phyloP scores from a whole-genome alignment of 805 yeast species.

The Kregervanrija fluxuum region DNA sequence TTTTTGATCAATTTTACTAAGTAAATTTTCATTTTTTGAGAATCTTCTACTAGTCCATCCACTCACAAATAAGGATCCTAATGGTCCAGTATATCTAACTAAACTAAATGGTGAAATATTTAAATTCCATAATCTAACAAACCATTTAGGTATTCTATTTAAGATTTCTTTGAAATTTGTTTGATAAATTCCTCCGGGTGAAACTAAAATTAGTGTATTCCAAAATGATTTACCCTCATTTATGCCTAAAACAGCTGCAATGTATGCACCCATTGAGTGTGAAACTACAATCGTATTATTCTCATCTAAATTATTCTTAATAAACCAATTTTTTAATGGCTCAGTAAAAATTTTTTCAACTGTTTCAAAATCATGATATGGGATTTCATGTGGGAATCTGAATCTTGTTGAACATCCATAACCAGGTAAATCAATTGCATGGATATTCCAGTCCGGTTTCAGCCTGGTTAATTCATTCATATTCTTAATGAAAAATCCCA shows the following conservation, averaged over 20 bases:
- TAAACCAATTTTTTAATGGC: constrained; percentile 59
- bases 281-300: constrained; percentile 58
- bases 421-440: constrained; percentile 83
- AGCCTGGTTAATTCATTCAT: constrained; percentile 32
- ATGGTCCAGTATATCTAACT: constrained; percentile 69
- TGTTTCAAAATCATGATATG: constrained; percentile 32
- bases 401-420: constrained; percentile 89
- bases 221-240: constrained; percentile 12
- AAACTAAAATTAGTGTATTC: constrained; percentile 60
- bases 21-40: constrained; percentile 28
- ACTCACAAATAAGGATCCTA: constrained; percentile 79
- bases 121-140: constrained; percentile 64
- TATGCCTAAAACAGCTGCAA: constrained; percentile 49
- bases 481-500: constrained; percentile 74
- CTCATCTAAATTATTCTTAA: constrained; percentile 27
- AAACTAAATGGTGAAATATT: constrained; percentile 81
- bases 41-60: constrained; percentile 88
- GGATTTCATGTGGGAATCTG: constrained; percentile 39
- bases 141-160: constrained; percentile 61
- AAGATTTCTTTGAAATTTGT: constrained; percentile 29
- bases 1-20: constrained; percentile 37
- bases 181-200: constrained; percentile 81
- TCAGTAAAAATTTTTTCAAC: constrained; percentile 62
- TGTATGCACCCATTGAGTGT: constrained; percentile 90
- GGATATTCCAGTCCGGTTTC: constrained; percentile 58